Evolutionary conservation across 2,329 filamentous ascomycete genomes (phyloP).

Genomic region (Sphaerostilbella broomeana): DNA sequence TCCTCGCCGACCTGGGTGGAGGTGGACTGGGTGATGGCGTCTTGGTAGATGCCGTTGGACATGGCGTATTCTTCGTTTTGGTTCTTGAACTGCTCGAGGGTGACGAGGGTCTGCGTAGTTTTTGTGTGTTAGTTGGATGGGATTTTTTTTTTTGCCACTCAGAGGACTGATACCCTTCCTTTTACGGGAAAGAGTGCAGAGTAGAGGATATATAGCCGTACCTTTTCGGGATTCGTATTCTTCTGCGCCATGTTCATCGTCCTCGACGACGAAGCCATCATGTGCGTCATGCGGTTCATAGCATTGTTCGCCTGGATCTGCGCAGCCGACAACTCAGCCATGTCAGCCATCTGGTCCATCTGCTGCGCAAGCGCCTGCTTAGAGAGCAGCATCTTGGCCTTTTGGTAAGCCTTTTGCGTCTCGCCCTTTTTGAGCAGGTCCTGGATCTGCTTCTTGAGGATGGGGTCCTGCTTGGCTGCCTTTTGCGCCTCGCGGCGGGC

Average conservation of each 20-base stretch:
- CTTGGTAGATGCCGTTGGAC: constrained; percentile 72
- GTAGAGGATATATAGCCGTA: constrained; percentile 19
- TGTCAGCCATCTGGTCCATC: constrained; percentile 59
- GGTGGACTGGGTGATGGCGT: constrained; percentile 74
- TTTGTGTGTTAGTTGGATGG: no score
- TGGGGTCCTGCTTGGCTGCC: constrained; percentile 53
- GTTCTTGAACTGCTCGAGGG: constrained; percentile 54
- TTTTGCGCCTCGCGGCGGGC: constrained; percentile 55
- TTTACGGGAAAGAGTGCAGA: constrained; percentile 17
- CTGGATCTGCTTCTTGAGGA: constrained; percentile 57
- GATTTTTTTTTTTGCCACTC: no score
- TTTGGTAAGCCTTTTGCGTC: constrained; percentile 56
- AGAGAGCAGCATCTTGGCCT: constrained; percentile 55
- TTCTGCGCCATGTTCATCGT: constrained; percentile 54
- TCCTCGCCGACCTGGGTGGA: constrained; percentile 68
- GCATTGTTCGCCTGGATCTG: constrained; percentile 60
- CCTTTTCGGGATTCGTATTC: constrained; percentile 53
- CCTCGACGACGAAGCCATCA: constrained; percentile 54
- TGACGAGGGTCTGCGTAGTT: constrained; percentile 42
- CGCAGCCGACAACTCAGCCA: constrained; percentile 53
- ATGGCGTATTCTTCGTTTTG: constrained; percentile 60
- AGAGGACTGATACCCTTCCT: no score
- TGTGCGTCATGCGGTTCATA: constrained; percentile 59
- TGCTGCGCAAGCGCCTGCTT: constrained; percentile 57
- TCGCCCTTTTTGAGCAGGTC: constrained; percentile 57